A percentile compares a stretch with the other conserved stretches of the same genome.
Conservation (phyloP, 2,329 filamentous ascomycete species). For the Diaporthe sp. region DNA sequence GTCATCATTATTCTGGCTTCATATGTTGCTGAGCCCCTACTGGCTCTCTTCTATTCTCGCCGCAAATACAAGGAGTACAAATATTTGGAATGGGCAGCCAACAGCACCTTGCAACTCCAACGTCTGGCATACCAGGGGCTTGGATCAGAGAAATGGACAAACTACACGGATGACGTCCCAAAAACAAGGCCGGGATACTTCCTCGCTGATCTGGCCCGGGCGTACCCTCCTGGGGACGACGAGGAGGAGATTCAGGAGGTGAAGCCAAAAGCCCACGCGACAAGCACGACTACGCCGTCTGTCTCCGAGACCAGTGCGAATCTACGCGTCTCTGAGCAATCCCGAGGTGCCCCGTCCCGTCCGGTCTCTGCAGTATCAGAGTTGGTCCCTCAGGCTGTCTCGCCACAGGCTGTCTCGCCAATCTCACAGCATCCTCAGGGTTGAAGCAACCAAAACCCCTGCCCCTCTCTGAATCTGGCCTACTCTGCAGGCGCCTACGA, state of each 20-base stretch:
- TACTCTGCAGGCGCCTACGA: background rate
- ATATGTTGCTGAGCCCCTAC: conserved; percentile 40
- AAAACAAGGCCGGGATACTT: conserved; percentile 19
- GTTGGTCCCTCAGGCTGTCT: background rate
- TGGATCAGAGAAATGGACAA: conserved; percentile 14
- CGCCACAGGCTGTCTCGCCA: background rate
- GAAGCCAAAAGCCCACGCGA: background rate
- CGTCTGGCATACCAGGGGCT: conserved; percentile 25
- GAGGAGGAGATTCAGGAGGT: background rate
- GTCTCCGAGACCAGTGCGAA: background rate
- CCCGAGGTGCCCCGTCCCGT: background rate
- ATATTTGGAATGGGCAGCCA: conserved; percentile 43
- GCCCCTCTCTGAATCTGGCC: background rate
- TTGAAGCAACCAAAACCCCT: background rate
- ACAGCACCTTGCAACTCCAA: conserved; percentile 15
- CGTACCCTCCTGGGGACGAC: background rate
- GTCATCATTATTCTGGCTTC: conserved; percentile 42
- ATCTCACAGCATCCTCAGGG: background rate
- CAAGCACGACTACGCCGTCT: background rate
- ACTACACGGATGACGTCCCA: conserved; percentile 4
- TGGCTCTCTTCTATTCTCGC: conserved; percentile 27
- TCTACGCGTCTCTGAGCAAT: background rate
- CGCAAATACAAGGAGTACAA: conserved; percentile 41
- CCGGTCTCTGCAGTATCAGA: background rate
- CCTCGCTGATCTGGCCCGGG: background rate